phyloP scores from a whole-genome alignment of 2,329 filamentous ascomycete species.

The Hymenoscyphus linearis region DNA sequence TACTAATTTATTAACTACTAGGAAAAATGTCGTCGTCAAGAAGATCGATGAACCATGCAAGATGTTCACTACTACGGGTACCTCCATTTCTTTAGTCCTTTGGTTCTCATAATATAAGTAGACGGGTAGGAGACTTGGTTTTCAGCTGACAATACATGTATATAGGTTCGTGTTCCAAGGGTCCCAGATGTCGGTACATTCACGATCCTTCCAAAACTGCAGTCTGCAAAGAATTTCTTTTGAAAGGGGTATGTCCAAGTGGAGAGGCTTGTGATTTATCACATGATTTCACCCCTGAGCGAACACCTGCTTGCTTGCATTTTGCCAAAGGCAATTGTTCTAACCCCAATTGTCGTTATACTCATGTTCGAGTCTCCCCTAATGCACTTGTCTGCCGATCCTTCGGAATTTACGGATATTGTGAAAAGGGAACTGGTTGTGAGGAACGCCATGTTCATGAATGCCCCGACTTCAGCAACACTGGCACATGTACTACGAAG shows the following conservation, averaged over 20 bases:
- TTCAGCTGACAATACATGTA: constrained; percentile 27
- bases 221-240: constrained; percentile 82
- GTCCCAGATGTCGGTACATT: constrained; percentile 70
- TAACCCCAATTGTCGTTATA: constrained; percentile 80
- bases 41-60: constrained; percentile 73
- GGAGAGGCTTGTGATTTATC: constrained; percentile 85
- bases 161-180: constrained; percentile 79
- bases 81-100: constrained; percentile 34
- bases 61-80: constrained; percentile 65
- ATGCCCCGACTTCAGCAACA: constrained; percentile 93
- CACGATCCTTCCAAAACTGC: constrained; percentile 86
- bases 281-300: constrained; percentile 76
- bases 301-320: constrained; percentile 83
- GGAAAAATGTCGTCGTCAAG: constrained; percentile 45
- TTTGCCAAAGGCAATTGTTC: constrained; percentile 86
- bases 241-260: constrained; percentile 69
- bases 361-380: constrained; percentile 74
- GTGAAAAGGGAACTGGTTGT: constrained; percentile 74
- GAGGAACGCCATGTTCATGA: constrained; percentile 82
- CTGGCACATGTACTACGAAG: constrained; percentile 72
- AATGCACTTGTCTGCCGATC: constrained; percentile 74
- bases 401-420: constrained; percentile 86
- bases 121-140: constrained; percentile 20
- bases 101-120: constrained; percentile 18
- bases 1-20: constrained; percentile 21